Conservation (phyloP, 306 rosid genomes). For the Albizia julibrissin region DNA sequence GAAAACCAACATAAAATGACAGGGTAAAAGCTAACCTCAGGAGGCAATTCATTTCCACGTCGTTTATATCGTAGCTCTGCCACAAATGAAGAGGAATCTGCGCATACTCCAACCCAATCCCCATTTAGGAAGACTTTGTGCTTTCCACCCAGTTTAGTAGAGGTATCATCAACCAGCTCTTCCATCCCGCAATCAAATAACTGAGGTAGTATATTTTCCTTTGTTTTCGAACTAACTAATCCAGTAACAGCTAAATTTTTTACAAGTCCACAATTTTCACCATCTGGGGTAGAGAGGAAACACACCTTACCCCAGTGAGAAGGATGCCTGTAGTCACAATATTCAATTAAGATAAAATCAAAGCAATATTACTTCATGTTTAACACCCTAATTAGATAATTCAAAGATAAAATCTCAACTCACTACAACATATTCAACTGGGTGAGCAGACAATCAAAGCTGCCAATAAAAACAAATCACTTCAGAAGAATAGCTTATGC, state of each 20-base stretch:
- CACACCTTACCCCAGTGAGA: constrained; percentile 99
- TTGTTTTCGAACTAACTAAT: constrained; percentile 62
- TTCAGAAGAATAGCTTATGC: not conserved
- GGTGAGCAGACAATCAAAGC: constrained; percentile 12
- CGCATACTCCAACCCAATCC: constrained; percentile 90
- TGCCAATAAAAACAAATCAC: not conserved
- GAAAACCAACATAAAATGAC: constrained; percentile 25
- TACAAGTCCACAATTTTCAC: constrained; percentile 98
- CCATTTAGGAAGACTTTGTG: constrained; percentile 81
- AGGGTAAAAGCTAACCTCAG: constrained; percentile 63
- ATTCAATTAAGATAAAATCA: constrained; percentile 31
- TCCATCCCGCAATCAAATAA: constrained; percentile 75
- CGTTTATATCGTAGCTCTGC: constrained; percentile 57
- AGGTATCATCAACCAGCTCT: constrained; percentile 67
- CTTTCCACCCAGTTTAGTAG: constrained; percentile 55
- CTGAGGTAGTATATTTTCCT: constrained; percentile 47
- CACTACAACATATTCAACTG: not conserved
- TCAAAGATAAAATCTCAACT: not conserved
- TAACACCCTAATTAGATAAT: not conserved
- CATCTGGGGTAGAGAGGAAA: constrained; percentile 93
- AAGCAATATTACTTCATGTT: not conserved
- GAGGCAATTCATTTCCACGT: constrained; percentile 59
- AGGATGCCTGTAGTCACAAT: constrained; percentile 82
- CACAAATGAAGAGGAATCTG: constrained; percentile 64
- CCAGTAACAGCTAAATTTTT: constrained; percentile 88